Evolutionary conservation across 495 filamentous ascomycete genomes (phyloP), one percentile per base, ranked within the genome.

Genomic region (Lindgomyces ingoldianus): DNA sequence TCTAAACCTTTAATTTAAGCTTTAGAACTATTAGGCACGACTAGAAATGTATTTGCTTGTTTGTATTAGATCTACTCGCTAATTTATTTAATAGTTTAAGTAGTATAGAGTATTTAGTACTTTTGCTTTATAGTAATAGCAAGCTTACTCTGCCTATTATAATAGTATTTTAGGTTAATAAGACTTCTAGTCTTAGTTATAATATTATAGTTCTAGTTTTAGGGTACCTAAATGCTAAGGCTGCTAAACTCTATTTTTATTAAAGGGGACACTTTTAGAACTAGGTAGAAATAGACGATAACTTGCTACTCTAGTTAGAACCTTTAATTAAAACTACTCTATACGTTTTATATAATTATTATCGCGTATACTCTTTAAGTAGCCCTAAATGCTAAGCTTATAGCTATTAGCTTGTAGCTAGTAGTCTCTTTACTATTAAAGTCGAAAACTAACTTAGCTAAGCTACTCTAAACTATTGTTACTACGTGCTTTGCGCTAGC

Each of bases 251-350:
- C 33, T 39, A 39, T 39, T 39, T 39, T 39, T 39, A 39, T 39
- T n/a, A 47, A 47, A 22, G 27, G 50, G 50, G 50, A 53, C 50
- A 53, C 11, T 53, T 53, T 53, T 26, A 53, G 50, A 53, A 53
- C 24, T 16, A 6, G 50, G 50, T 26, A 53, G 50, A 53, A 53
- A 53, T 53, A 53, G 50, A 53, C 50, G 27, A 53, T 53, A 53
- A 33, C 50, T 26, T 53, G 50, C 50, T 30, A 53, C 25, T 26
- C 25, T 19, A 53, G 50, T 53, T 16, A 21, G 26, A 30, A 53
- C 50, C 50, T 29, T 53, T 36, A 21, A 53, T 53, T 16, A 53
- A 30, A 53, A 53, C 50, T 26, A 26, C 24, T 26, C 50, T 52
- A 14, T 26, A 53, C 50, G 50, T 53, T 26, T 26, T n/a, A 36